Percentiles rank a stretch among this genome's conserved stretches.
These are phyloP conservation scores for Kazachstania martiniae DNA, from an alignment of 805 yeast genomes.

Conservation along the genomic window DNA sequence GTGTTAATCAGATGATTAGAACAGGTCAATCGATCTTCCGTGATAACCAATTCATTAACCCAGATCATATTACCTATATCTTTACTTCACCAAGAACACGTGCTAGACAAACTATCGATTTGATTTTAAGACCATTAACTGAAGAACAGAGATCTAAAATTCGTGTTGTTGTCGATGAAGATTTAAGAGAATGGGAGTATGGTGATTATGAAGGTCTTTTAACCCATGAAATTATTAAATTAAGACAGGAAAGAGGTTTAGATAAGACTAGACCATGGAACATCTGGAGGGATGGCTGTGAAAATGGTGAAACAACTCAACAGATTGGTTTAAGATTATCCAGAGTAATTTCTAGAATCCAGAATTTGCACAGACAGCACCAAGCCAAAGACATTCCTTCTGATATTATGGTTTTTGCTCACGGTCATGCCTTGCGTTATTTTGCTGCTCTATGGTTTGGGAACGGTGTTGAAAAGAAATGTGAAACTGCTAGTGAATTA, in stretches of 20 bases:
- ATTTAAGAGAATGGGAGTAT: constrained; percentile 89
- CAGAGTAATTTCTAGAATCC: constrained; percentile 52
- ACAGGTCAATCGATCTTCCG: constrained; percentile 69
- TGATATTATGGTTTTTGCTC: constrained; percentile 79
- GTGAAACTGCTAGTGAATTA: constrained; percentile 14
- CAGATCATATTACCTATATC: constrained; percentile 49
- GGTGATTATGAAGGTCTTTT: constrained; percentile 88
- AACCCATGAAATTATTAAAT: constrained; percentile 53
- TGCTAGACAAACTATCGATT: constrained; percentile 63
- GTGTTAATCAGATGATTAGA: constrained; percentile 61
- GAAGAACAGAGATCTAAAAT: constrained; percentile 34
- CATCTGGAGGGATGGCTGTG: constrained; percentile 91
- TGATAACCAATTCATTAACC: constrained; percentile 46
- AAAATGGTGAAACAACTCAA: constrained; percentile 65
- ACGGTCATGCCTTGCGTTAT: constrained; percentile 86
- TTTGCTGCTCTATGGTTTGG: constrained; percentile 81
- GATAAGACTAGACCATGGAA: constrained; percentile 47
- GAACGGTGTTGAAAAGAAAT: constrained; percentile 25
- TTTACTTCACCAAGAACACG: constrained; percentile 75
- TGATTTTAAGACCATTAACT: constrained; percentile 43
- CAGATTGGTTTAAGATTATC: constrained; percentile 69
- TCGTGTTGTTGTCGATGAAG: constrained; percentile 44
- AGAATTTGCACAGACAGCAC: constrained; percentile 45
- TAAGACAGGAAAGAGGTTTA: constrained; percentile 51
- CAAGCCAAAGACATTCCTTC: constrained; percentile 41